A percentile compares a stretch with the other conserved stretches of the same genome.
These are phyloP conservation scores for Aspergillus kassunensis DNA, from an alignment of 495 filamentous ascomycete genomes.

Conservation along the genomic window DNA sequence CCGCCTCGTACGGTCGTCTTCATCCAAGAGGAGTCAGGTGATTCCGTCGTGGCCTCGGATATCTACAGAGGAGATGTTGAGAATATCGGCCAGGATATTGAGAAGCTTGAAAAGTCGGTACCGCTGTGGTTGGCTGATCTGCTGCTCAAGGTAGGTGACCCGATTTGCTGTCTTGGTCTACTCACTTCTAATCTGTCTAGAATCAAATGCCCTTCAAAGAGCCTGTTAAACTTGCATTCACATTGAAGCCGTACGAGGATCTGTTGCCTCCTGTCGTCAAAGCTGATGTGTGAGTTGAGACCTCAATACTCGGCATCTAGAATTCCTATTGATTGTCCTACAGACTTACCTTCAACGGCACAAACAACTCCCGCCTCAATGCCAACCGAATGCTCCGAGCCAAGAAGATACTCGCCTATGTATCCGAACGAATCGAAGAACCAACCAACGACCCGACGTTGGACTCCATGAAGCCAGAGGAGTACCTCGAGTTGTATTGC, in stretches of 20 bases:
- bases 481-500: slow-evolving; percentile 91
- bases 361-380: slow-evolving; percentile 80
- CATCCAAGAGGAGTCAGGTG: slow-evolving; percentile 87
- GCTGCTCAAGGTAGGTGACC: slow-evolving; percentile 60
- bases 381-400: slow-evolving; percentile 95
- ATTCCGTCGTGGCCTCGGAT: slow-evolving; percentile 86
- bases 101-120: slow-evolving; percentile 76
- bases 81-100: slow-evolving; percentile 69
- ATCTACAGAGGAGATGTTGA: slow-evolving; percentile 85
- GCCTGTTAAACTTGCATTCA: slow-evolving; percentile 88
- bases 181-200: slow-evolving; percentile 29
- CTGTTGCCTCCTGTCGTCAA: slow-evolving; percentile 65
- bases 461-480: slow-evolving; percentile 71
- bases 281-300: slow-evolving; percentile 48
- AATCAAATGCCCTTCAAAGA: slow-evolving; percentile 86
- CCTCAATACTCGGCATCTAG: neutral
- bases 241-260: slow-evolving; percentile 80
- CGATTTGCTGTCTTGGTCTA: neutral
- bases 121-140: slow-evolving; percentile 92
- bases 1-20: slow-evolving; percentile 80
- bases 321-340: neutral
- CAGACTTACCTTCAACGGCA: slow-evolving; percentile 26
- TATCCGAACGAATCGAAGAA: slow-evolving; percentile 85
- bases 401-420: slow-evolving; percentile 90
- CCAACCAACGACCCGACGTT: slow-evolving; percentile 48